These are phyloP conservation scores for Ophiosphaerella narmari DNA, from an alignment of 2,329 filamentous ascomycete species.

Conservation along the genomic window DNA sequence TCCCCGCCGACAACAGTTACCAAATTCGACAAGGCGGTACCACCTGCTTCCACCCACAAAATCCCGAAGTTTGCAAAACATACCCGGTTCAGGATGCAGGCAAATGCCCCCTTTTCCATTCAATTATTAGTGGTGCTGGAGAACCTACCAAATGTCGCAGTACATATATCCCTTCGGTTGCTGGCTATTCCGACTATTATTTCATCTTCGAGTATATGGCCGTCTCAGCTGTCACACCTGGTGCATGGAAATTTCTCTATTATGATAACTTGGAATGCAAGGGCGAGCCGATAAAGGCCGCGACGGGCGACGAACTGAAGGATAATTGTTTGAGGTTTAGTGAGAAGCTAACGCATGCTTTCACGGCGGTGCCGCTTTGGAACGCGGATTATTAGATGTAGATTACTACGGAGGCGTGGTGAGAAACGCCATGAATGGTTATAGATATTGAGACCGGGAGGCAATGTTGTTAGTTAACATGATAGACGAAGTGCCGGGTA, in stretches of 20 bases:
- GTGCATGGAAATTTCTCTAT: background rate
- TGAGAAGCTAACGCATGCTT: background rate
- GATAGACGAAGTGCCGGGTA: no score
- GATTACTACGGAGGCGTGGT: background rate
- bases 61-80: no score
- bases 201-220: background rate
- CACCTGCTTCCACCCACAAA: background rate
- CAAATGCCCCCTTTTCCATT: background rate
- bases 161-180: background rate
- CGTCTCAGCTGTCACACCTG: background rate
- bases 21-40: background rate
- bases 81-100: background rate
- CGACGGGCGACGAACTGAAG: background rate
- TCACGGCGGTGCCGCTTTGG: background rate
- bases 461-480: no score
- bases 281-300: background rate
- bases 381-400: background rate
- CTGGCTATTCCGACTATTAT: background rate
- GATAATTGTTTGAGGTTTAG: background rate
- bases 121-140: no score
- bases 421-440: no score
- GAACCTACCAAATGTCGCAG: no score
- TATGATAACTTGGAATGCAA: slow-evolving; percentile 1
- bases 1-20: background rate
- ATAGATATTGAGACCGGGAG: no score